A percentile compares a stretch with the other conserved stretches of the same genome.
phyloP scores from a whole-genome alignment of 2,329 filamentous ascomycete genomes.

The Microsporum audouinii region DNA sequence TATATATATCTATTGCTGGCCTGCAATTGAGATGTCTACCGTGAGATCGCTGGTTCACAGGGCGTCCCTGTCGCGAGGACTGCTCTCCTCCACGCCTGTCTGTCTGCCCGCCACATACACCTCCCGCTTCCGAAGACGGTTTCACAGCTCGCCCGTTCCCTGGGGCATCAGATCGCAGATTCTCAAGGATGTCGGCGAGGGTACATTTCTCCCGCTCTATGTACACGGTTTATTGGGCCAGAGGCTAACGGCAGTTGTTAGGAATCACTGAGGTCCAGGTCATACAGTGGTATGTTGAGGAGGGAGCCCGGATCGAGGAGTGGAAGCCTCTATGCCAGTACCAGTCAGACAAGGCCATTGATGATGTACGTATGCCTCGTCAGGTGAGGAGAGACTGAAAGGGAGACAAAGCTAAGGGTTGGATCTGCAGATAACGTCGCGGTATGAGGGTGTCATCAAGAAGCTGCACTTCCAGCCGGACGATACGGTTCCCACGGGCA shows the following conservation, averaged over 20 bases:
- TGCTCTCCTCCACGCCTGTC: constrained; percentile 17
- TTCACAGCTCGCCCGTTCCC: constrained; percentile 26
- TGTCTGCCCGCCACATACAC: constrained; percentile 4
- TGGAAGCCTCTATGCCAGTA: constrained; percentile 98
- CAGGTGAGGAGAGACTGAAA: background rate
- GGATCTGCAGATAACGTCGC: constrained; percentile 73
- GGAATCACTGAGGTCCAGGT: constrained; percentile 98
- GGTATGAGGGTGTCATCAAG: constrained; percentile 90
- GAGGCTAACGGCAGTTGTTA: constrained; percentile 28
- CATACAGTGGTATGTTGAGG: constrained; percentile 98
- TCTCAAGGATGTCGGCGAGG: constrained; percentile 35
- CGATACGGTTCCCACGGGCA: constrained; percentile 91
- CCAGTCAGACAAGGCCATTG: constrained; percentile 85
- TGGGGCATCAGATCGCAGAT: constrained; percentile 31
- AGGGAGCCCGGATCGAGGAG: constrained; percentile 88
- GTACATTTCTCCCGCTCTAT: constrained; percentile 15
- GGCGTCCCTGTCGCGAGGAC: constrained; percentile 20
- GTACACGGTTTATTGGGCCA: background rate
- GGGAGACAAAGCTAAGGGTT: constrained; percentile 24
- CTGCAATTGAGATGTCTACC: constrained; percentile 1
- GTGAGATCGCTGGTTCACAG: constrained; percentile 21
- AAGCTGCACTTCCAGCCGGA: constrained; percentile 92
- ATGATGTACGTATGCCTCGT: constrained; percentile 36
- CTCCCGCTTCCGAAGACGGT: constrained; percentile 21
- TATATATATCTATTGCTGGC: background rate